phyloP scores from a whole-genome alignment of 2,329 filamentous ascomycete genomes.

The Ilyonectria robusta region DNA sequence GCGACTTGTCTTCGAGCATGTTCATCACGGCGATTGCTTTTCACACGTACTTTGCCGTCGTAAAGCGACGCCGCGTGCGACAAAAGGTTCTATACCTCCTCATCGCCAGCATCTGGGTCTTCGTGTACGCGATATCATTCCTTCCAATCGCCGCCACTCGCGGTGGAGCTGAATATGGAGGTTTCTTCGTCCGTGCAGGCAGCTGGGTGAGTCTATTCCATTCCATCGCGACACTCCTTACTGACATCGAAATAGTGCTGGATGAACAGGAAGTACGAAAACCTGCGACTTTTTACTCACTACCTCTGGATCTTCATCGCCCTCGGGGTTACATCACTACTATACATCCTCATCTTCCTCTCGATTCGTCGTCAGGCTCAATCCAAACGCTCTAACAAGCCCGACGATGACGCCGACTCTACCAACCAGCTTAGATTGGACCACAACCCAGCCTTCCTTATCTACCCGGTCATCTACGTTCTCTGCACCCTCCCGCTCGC shows the following conservation, averaged over 20 bases:
- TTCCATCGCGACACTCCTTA: neutral
- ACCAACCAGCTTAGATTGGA: conserved; percentile 36
- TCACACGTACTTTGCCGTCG: conserved; percentile 76
- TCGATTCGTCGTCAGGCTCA: conserved; percentile 51
- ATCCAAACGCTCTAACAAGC: conserved; percentile 13
- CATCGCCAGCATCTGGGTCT: conserved; percentile 69
- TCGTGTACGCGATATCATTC: conserved; percentile 70
- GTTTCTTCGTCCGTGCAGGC: conserved; percentile 74
- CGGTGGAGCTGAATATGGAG: conserved; percentile 58
- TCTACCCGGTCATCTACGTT: conserved; percentile 79
- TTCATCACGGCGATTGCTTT: conserved; percentile 77
- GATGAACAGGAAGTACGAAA: conserved; percentile 69
- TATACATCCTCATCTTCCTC: conserved; percentile 60
- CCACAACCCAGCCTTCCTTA: conserved; percentile 69
- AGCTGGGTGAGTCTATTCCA: conserved; percentile 66
- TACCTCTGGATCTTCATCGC: conserved; percentile 74
- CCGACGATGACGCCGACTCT: conserved; percentile 29
- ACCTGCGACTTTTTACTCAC: conserved; percentile 71
- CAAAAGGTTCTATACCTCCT: conserved; percentile 64
- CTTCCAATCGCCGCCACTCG: conserved; percentile 62
- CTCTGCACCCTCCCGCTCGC: conserved; percentile 78
- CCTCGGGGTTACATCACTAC: conserved; percentile 53
- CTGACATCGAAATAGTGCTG: conserved; percentile 66
- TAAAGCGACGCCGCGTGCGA: conserved; percentile 67
- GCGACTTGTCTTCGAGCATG: conserved; percentile 75